A percentile compares a stretch with the other conserved stretches of the same genome.
These are phyloP conservation scores for Populus hybrid DNA, from an alignment of 441 rosid species.

Conservation along the genomic window DNA sequence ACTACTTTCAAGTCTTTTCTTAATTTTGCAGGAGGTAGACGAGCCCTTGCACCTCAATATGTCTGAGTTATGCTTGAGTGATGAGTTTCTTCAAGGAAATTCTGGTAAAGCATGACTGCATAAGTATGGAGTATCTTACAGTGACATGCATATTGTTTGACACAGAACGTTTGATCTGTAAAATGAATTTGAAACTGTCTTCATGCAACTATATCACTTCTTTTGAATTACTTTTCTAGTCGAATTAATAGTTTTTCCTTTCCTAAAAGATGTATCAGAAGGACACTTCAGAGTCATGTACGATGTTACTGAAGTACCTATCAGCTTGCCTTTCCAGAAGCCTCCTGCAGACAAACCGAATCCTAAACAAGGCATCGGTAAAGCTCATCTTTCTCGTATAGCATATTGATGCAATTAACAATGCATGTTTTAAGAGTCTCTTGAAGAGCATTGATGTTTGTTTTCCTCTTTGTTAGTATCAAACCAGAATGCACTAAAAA, in stretches of 20 bases:
- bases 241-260: not conserved
- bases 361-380: conserved; percentile 99
- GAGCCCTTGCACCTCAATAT: conserved; percentile 82
- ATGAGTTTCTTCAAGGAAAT: conserved; percentile 69
- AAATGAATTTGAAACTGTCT: not conserved
- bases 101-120: conserved; percentile 44
- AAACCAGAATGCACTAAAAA: not conserved
- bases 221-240: not conserved
- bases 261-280: conserved; percentile 38
- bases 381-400: conserved; percentile 25
- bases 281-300: conserved; percentile 76
- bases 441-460: not conserved
- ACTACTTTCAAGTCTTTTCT: conserved; percentile 8
- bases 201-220: not conserved
- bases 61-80: conserved; percentile 71
- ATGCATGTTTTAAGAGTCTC: not conserved
- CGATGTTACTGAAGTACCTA: conserved; percentile 77
- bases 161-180: not conserved
- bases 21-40: conserved; percentile 70
- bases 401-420: not conserved
- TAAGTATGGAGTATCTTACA: not conserved
- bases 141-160: not conserved
- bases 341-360: conserved; percentile 92
- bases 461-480: not conserved
- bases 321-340: conserved; percentile 78